phyloP scores from a whole-genome alignment of 371 early-diverging fungal genomes.

The Gilbertella persicaria region DNA sequence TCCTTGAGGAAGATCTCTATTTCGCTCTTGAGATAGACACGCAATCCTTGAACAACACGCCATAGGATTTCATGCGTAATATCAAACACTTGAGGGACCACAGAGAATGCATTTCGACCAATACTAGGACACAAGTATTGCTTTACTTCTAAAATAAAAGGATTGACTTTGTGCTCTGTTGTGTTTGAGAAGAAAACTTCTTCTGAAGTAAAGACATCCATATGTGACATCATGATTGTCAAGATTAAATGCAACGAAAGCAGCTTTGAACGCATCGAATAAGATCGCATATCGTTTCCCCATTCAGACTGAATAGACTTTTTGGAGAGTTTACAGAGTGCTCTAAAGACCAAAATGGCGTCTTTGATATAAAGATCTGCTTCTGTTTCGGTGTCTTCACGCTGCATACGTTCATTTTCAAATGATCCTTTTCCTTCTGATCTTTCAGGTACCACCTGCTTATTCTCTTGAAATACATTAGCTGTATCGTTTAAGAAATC shows the following conservation, averaged over 20 bases:
- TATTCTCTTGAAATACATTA: conserved; percentile 45
- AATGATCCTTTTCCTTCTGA: conserved; percentile 34
- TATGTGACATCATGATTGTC: conserved; percentile 57
- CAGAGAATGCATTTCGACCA: conserved; percentile 76
- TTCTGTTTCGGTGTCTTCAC: conserved; percentile 34
- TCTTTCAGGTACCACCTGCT: not conserved
- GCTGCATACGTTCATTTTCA: conserved; percentile 30
- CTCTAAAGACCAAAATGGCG: conserved; percentile 87
- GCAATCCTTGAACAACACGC: conserved; percentile 67
- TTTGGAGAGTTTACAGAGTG: conserved; percentile 93
- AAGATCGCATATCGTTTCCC: conserved; percentile 54
- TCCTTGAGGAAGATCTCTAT: conserved; percentile 77
- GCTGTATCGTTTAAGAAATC: conserved; percentile 52
- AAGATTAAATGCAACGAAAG: conserved; percentile 64
- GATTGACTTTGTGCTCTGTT: conserved; percentile 32
- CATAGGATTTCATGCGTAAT: conserved; percentile 82
- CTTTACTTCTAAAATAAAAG: conserved; percentile 81
- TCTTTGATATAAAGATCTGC: conserved; percentile 67
- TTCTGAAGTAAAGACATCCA: conserved; percentile 57
- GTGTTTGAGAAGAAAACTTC: conserved; percentile 38
- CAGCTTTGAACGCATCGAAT: conserved; percentile 66
- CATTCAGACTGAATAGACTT: conserved; percentile 55
- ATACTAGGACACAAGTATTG: conserved; percentile 83
- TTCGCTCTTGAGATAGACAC: conserved; percentile 75
- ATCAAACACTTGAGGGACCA: conserved; percentile 82